These are phyloP conservation scores for Pochonia chlamydosporia DNA, from an alignment of 2,329 filamentous ascomycete genomes.

Conservation along the genomic window DNA sequence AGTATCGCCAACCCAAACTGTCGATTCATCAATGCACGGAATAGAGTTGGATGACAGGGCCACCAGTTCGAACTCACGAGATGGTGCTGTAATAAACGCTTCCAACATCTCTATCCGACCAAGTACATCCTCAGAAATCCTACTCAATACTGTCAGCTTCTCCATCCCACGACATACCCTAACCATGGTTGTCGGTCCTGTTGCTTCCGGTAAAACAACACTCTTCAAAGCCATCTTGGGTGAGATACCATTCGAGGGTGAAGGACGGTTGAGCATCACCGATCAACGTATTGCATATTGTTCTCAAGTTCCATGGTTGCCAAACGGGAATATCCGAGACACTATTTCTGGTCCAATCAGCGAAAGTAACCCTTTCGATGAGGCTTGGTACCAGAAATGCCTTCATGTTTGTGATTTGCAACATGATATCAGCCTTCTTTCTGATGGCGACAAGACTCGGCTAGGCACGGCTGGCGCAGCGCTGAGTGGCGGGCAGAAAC, in stretches of 20 bases:
- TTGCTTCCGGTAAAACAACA: constrained; percentile 12
- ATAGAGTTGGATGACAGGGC: no score
- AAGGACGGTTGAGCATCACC: no score
- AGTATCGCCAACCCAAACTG: no score
- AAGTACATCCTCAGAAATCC: no score
- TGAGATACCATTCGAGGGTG: no score
- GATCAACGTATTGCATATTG: constrained; percentile 15
- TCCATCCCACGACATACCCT: constrained; percentile 2
- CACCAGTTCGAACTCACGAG: no score
- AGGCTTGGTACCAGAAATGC: constrained; percentile 6
- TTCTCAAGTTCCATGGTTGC: constrained; percentile 16
- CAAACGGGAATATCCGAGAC: constrained; percentile 12
- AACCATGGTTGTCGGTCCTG: constrained; percentile 9
- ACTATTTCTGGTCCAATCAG: constrained; percentile 11
- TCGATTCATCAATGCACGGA: not conserved
- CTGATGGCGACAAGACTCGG: constrained; percentile 85
- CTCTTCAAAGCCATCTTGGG: constrained; percentile 18
- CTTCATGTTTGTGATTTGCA: constrained; percentile 68
- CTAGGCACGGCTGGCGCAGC: constrained; percentile 90
- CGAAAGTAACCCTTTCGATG: no score
- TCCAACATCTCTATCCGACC: no score
- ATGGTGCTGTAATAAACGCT: no score
- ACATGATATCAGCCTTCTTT: constrained; percentile 78
- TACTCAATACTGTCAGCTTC: no score
- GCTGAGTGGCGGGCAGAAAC: constrained; percentile 84